Base-by-base conservation (phyloP, 2,329 filamentous ascomycete genomes). In the Alternaria sp. region DNA sequence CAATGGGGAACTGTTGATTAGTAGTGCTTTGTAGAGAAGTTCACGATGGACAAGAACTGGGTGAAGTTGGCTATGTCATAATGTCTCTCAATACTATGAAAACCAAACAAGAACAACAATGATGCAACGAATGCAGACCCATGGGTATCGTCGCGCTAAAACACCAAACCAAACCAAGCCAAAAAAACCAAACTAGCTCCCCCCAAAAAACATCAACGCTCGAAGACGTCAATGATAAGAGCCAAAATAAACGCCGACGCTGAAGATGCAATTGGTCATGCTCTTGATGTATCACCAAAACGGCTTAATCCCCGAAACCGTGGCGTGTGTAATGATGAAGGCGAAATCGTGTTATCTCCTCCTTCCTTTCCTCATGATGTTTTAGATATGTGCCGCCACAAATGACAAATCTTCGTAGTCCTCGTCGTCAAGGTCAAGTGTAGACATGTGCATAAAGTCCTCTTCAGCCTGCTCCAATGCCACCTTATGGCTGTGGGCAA, bases 1-100 rank as follows among this genome's bases (percentile, higher is more conserved):
- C 64, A 70, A 46, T 76, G 70, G 72, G 71, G 72, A 18, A 75
- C 59, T 26, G 72, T 75, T 34, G 72, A 75, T 64, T 76, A 59
- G 38, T 28, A 24, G 20, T 36, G 12, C 20, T 16, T 16, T 16
- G 11, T 18, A 41, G 4, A 30, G 34, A 16, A 16, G 7, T 36
- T 38, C 32, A 36, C 20, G 20, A 26, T 49, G 20, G 20, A 49
- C 14, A 28, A 28, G 32, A 38, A 49, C 14, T 41, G 24, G 16
- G 16, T 51, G 36, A 30, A 49, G 20, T 24, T 26, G 11, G 26
- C 28, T 30, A 41, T 41, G 49, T 28, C 49, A 51, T 51, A 30
- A 41, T 16, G 22, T 34, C 20, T 36, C 30, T 36, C 46, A 49
- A 36, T 34, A 20, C 32, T 36, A 49, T 24, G 32, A 14, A 49